A percentile compares a stretch with the other conserved stretches of the same genome.
phyloP scores from a whole-genome alignment of 2,329 filamentous ascomycete species.

The Penicillium sp. region DNA sequence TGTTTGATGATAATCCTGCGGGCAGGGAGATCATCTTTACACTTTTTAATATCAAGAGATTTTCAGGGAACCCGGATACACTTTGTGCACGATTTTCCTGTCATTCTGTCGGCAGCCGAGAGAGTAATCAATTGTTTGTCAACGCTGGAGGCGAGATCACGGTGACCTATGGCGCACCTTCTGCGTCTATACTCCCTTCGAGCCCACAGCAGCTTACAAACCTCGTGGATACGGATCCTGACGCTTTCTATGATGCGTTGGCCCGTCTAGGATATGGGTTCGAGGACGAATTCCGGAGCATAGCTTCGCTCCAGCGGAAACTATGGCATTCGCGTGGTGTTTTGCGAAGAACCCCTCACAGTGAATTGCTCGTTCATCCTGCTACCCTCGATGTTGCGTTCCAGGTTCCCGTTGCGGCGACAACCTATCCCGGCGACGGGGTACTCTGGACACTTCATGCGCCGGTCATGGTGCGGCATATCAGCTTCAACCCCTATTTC shows the following conservation, averaged over 20 bases:
- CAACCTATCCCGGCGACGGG: neutral
- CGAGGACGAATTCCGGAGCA: neutral
- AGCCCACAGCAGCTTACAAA: neutral
- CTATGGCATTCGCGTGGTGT: neutral
- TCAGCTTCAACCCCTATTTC: neutral
- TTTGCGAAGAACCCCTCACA: too few species aligned
- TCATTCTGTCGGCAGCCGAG: too few species aligned
- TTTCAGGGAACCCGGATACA: too few species aligned
- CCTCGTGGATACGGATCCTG: too few species aligned
- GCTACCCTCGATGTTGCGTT: conserved; percentile 1
- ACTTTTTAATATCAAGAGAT: neutral
- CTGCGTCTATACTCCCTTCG: neutral
- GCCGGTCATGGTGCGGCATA: neutral
- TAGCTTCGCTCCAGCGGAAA: neutral
- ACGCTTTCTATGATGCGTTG: neutral
- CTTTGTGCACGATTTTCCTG: too few species aligned
- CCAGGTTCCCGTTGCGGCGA: conserved; percentile 1
- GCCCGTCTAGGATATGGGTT: neutral
- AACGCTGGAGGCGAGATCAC: neutral
- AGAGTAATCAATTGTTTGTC: too few species aligned
- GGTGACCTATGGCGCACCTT: neutral
- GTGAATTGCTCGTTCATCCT: conserved; percentile 1
- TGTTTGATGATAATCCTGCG: too few species aligned
- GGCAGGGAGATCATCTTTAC: too few species aligned
- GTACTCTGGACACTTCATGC: neutral